Evolutionary conservation across 768 basidiomycete genomes (phyloP), one percentile per base, ranked within the genome.

Genomic region (Boletus reticuloceps): DNA sequence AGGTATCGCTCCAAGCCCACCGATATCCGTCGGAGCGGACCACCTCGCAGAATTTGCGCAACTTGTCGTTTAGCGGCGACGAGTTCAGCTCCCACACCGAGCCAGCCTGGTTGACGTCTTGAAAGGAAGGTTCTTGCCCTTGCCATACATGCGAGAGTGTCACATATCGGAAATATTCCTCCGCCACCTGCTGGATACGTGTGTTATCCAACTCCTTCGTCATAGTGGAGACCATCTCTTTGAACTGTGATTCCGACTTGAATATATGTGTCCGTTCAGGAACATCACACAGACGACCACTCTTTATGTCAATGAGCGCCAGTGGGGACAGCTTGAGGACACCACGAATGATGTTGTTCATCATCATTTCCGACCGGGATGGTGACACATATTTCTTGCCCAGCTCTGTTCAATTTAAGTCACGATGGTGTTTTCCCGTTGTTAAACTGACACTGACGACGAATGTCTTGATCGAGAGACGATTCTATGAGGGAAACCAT

Each of bases 1-100:
- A 54, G 2, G 59, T 55, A 13, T 61, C 58, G 2, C 46, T 51
- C 58, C 59, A 61, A 2, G 53, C 56, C 61, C 61, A 63, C 31
- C 58, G 54, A 25, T 49, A 59, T 19, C 58, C 56, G 10, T 55
- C 52, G 1, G 6, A 19, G 10, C 39, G 48, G n/a, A 51, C 50
- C 27, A 43, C 39, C 13, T 44, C 41, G 13, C 60, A 62, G n/a
- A 62, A 62, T 4, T 27, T 39, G 5, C 19, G 43, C 29, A 62
- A 13, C 45, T 62, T 62, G 1, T 47, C 32, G 34, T 47, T 52
- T 3, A 29, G 25, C 1, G 31, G 40, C 0, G 59, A 56, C 9
- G 53, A 31, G 3, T 44, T 54, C 2, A 62, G 50, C 1, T 43
- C 13, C 56, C 40, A 62, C 7, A 62, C 47, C 1, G 50, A 41